A percentile compares a stretch with the other conserved stretches of the same genome.
Conservation (phyloP, 805 yeast genomes). For the Jamesozyma hellenica region DNA sequence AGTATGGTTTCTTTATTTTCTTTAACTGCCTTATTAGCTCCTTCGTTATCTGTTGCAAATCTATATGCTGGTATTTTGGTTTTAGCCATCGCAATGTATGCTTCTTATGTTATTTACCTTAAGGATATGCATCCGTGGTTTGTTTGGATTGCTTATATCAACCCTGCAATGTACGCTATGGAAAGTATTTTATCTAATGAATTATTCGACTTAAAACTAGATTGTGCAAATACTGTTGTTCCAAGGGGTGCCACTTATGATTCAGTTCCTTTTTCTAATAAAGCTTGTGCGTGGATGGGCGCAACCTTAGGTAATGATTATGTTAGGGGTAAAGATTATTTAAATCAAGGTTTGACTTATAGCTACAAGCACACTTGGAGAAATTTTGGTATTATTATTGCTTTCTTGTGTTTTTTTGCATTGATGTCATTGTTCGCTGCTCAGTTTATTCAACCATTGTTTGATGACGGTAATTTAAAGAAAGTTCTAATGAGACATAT, state of each 20-base stretch:
- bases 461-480: conserved; percentile 4
- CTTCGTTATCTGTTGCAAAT: conserved; percentile 47
- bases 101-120: conserved; percentile 57
- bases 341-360: conserved; percentile 40
- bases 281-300: conserved; percentile 53
- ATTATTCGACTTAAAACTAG: conserved; percentile 46
- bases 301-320: conserved; percentile 41
- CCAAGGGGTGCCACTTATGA: conserved; percentile 53
- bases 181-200: conserved; percentile 60
- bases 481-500: not conserved
- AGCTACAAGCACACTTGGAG: conserved; percentile 60
- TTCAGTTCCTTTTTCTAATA: conserved; percentile 28
- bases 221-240: conserved; percentile 42
- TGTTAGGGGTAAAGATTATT: conserved; percentile 51
- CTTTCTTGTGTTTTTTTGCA: conserved; percentile 35
- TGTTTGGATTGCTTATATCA: conserved; percentile 50
- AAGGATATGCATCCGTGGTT: conserved; percentile 63
- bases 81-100: conserved; percentile 43
- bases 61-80: conserved; percentile 47
- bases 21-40: conserved; percentile 41
- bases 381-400: conserved; percentile 57
- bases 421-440: conserved; percentile 23
- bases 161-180: conserved; percentile 49
- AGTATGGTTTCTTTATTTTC: conserved; percentile 45
- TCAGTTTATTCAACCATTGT: conserved; percentile 25